Percentiles rank a stretch among this genome's conserved stretches.
phyloP scores from a whole-genome alignment of 495 filamentous ascomycete genomes.

The Antarctomyces pellizariae region DNA sequence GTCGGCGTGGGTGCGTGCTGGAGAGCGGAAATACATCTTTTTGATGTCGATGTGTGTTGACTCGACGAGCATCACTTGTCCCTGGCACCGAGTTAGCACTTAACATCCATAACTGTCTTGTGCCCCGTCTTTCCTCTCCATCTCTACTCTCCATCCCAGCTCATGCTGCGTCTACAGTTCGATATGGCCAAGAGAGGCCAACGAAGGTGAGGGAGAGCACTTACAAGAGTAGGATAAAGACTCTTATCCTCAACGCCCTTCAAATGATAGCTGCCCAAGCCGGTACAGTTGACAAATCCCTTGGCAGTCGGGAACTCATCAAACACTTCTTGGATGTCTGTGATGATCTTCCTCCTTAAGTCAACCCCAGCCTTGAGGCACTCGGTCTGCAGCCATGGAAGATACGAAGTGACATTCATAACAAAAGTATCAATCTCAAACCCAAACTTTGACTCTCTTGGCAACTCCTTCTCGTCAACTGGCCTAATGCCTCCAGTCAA shows the following conservation, averaged over 20 bases:
- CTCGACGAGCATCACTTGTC: conserved; percentile 3
- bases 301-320: conserved; percentile 22
- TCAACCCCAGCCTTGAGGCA: conserved; percentile 31
- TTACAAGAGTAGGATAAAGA: conserved; percentile 16
- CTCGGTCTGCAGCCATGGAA: conserved; percentile 16
- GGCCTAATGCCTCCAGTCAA: conserved; percentile 8
- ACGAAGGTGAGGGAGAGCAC: no score
- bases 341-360: conserved; percentile 20
- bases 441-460: conserved; percentile 10
- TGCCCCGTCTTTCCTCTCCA: conserved; percentile 13
- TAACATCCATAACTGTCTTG: conserved; percentile 3
- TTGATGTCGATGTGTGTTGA: conserved; percentile 2
- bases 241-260: conserved; percentile 43
- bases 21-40: conserved; percentile 14
- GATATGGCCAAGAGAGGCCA: no score
- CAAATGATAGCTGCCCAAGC: conserved; percentile 32
- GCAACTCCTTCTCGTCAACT: conserved; percentile 7
- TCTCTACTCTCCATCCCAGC: conserved; percentile 15
- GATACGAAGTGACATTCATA: conserved; percentile 13
- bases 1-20: conserved; percentile 10
- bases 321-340: conserved; percentile 36
- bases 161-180: no score
- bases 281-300: conserved; percentile 52
- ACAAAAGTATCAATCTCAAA: conserved; percentile 11
- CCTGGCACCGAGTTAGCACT: conserved; percentile 2